Conservation (phyloP, 1,284 basidiomycete species). For the Phellopilus nigrolimitatus region DNA sequence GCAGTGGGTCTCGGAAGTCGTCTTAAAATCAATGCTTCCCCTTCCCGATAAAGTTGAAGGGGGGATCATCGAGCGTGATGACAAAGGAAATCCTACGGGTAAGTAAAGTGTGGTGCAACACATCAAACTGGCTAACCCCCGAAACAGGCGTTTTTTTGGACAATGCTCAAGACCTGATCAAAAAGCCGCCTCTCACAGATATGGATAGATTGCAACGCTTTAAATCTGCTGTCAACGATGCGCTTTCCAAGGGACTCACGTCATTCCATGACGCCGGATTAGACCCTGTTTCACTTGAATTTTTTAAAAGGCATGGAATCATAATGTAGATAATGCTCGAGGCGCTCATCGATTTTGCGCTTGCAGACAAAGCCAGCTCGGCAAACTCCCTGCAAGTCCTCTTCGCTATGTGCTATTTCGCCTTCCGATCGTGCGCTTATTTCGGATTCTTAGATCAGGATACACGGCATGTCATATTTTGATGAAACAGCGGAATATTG, state of each 20-base stretch:
- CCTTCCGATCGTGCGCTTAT: background rate
- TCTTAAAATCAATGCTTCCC: conserved; percentile 55
- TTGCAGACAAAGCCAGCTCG: conserved; percentile 52
- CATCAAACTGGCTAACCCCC: conserved; percentile 9
- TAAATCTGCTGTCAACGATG: conserved; percentile 59
- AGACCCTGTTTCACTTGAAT: conserved; percentile 60
- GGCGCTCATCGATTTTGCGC: conserved; percentile 15
- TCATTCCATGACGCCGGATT: conserved; percentile 83
- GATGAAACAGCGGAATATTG: conserved; percentile 72
- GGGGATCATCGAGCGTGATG: conserved; percentile 74
- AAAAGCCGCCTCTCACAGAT: conserved; percentile 62
- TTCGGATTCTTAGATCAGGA: conserved; percentile 47
- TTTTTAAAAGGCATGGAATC: conserved; percentile 59
- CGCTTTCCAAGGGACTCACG: conserved; percentile 68
- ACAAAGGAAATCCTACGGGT: conserved; percentile 71
- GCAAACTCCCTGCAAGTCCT: conserved; percentile 55
- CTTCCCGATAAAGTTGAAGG: conserved; percentile 70
- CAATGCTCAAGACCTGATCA: conserved; percentile 64
- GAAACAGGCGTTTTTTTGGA: conserved; percentile 55
- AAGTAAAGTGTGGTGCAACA: conserved; percentile 24
- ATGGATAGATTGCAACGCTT: conserved; percentile 61
- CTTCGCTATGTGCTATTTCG: background rate
- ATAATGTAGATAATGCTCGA: background rate
- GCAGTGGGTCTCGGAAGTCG: conserved; percentile 72
- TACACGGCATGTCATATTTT: conserved; percentile 71